phyloP scores from a whole-genome alignment of 1,139 yeast species.

The Pneumocystis oryctolagi region DNA sequence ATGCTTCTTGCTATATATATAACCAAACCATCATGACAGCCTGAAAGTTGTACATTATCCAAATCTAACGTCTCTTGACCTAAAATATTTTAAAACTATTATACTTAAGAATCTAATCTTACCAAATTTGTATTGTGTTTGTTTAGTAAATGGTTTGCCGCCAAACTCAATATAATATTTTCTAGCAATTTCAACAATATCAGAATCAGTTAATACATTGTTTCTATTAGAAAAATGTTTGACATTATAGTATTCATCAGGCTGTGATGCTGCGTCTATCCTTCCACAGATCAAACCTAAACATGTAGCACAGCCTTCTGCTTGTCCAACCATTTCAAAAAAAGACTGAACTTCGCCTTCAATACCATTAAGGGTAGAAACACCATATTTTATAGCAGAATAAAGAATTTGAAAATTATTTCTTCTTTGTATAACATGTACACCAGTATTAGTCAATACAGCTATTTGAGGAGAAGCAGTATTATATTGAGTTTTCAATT shows the following conservation, averaged over 20 bases:
- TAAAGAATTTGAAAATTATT: constrained; percentile 48
- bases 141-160: constrained; percentile 31
- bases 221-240: neutral
- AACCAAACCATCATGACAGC: constrained; percentile 84
- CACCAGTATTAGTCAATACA: constrained; percentile 63
- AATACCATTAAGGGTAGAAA: constrained; percentile 9
- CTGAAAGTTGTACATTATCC: constrained; percentile 73
- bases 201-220: constrained; percentile 5
- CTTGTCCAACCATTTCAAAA: constrained; percentile 41
- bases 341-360: constrained; percentile 27
- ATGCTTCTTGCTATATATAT: constrained; percentile 63
- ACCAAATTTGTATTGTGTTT: constrained; percentile 18
- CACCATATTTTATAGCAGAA: constrained; percentile 10
- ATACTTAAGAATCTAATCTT: neutral
- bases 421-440: constrained; percentile 59
- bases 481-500: constrained; percentile 71
- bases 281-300: constrained; percentile 53
- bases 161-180: constrained; percentile 36
- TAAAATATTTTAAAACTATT: neutral
- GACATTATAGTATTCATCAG: constrained; percentile 8
- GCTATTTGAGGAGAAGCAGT: constrained; percentile 46
- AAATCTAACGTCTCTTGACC: constrained; percentile 20
- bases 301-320: constrained; percentile 79
- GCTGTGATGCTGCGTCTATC: constrained; percentile 26
- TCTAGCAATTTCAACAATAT: constrained; percentile 33